Conservation (phyloP, 495 filamentous ascomycete genomes). For the Talaromyces stipitatus region DNA sequence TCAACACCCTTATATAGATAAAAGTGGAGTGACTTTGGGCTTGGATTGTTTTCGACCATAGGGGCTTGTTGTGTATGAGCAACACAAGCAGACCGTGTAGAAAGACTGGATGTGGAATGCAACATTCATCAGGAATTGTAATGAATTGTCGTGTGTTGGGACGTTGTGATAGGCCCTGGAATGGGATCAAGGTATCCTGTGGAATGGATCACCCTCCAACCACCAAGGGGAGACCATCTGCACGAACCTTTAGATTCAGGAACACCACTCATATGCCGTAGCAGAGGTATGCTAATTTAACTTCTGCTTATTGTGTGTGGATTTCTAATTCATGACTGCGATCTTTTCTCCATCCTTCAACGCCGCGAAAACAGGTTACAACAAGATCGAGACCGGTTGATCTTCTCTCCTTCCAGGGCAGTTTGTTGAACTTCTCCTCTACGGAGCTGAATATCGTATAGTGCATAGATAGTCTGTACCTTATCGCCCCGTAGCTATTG, state of each 20-base stretch:
- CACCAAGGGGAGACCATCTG: background rate
- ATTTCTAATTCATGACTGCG: background rate
- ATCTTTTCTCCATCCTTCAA: background rate
- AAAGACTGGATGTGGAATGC: background rate
- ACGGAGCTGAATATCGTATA: no score
- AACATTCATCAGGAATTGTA: background rate
- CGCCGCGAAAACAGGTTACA: background rate
- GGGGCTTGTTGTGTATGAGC: background rate
- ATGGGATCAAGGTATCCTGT: background rate
- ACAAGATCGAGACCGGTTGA: background rate
- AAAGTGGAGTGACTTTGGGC: conserved; percentile 18
- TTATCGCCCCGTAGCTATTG: background rate
- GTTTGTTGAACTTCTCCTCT: background rate
- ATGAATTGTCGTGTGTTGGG: background rate
- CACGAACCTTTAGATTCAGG: conserved; percentile 1
- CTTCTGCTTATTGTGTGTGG: background rate
- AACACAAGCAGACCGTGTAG: background rate
- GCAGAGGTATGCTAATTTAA: conserved; percentile 4
- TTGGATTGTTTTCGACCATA: conserved; percentile 7
- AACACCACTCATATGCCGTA: background rate
- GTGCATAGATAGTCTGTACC: background rate
- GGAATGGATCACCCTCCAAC: conserved; percentile 2
- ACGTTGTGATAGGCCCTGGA: conserved; percentile 1
- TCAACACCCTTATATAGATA: conserved; percentile 29
- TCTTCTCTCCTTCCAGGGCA: background rate